Evolutionary conservation across 2,329 filamentous ascomycete genomes (phyloP), one percentile per base, ranked within the genome.

Genomic region (Daldinia sp.): DNA sequence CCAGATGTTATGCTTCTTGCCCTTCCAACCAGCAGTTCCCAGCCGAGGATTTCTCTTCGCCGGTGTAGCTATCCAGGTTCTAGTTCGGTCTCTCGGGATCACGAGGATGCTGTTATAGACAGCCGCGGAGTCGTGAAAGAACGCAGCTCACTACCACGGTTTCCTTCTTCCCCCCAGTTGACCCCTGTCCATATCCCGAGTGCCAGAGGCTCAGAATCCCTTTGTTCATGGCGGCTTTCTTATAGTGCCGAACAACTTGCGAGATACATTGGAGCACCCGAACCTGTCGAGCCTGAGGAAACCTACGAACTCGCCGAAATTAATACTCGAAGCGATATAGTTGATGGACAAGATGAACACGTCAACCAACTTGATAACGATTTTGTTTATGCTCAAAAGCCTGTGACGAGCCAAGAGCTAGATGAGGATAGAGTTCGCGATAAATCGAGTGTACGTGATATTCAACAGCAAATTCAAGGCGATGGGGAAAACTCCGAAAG

Each of bases 171-270:
- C 6, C 68, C 73, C 35, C 70, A 71, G 12, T 55, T 74, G 23
- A 61, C 71, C 28, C 74, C 75, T 23, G 69, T 73, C 20, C 66
- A 72, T 54, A 23, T 72, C 23, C 56, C 70, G 44, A 73, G 69
- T 61, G 42, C 68, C 46, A 67, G 68, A 58, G 65, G 57, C 33
- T 77, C 76, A 0, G 68, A 69, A 12, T 79, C 77, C 6, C 68
- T 72, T 28, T 69, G 57, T 56, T 78, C 77, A 46, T 77, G 76
- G 77, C 62, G 73, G 54, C 71, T 76, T 42, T 77, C 74, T 7
- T 74, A 74, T 42, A 77, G 73, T 63, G 69, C 71, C 30, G 68
- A 72, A 26, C 74, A 76, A 13, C 65, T 78, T 23, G 71, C 72
- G 28, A 74, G 57, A 50, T 72, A 72, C 46, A 65, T 75, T 48